These are phyloP conservation scores for Anethum foeniculum DNA, from an alignment of 140 eudicot species.

Conservation along the genomic window DNA sequence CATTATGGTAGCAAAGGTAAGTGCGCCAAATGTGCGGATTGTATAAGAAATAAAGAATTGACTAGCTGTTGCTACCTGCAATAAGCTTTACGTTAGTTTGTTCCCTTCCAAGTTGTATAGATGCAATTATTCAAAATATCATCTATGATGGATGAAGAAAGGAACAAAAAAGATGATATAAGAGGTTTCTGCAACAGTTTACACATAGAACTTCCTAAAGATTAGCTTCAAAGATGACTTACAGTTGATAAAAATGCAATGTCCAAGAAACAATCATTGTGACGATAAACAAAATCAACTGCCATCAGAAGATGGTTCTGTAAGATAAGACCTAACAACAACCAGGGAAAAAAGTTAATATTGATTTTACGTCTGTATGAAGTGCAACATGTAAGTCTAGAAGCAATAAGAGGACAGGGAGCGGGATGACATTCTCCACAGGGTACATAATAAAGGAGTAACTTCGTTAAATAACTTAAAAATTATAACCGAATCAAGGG, in stretches of 20 bases:
- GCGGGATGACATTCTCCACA: neutral
- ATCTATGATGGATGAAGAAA: neutral
- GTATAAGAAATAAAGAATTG: conserved; percentile 96
- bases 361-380: neutral
- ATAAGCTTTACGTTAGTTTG: neutral
- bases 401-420: neutral
- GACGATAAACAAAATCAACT: conserved; percentile 70
- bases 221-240: conserved; percentile 22
- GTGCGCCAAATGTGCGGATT: conserved; percentile 94
- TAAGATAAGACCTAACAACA: conserved; percentile 48
- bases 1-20: conserved; percentile 93
- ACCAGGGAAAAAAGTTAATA: conserved; percentile 6
- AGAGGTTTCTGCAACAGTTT: neutral
- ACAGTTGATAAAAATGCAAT: conserved; percentile 81
- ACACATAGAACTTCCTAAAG: neutral
- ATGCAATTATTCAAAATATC: neutral
- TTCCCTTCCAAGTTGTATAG: neutral
- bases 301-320: conserved; percentile 87
- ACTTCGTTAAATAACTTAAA: neutral
- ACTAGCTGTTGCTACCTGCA: conserved; percentile 95
- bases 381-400: neutral
- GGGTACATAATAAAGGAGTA: neutral
- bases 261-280: conserved; percentile 80
- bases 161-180: neutral
- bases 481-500: neutral